phyloP scores from a whole-genome alignment of 1,284 basidiomycete genomes.

The Sanghuangporus baumii region DNA sequence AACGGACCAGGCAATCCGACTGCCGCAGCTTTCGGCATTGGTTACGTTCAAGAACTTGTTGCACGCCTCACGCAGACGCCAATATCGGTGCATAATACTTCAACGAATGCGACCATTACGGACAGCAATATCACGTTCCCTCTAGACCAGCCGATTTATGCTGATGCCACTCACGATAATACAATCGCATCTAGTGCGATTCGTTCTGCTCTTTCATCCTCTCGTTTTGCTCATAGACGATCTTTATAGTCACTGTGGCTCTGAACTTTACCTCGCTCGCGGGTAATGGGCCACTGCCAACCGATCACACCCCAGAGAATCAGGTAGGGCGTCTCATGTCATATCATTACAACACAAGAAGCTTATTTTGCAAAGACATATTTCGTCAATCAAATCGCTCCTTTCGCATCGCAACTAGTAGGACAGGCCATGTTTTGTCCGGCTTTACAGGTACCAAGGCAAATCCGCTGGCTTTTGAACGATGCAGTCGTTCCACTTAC shows the following conservation, averaged over 20 bases:
- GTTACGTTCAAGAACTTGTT: conserved; percentile 80
- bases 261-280: conserved; percentile 60
- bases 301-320: conserved; percentile 50
- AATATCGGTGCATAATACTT: conserved; percentile 60
- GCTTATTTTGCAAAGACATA: conserved; percentile 33
- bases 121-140: conserved; percentile 65
- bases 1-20: conserved; percentile 45
- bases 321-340: conserved; percentile 30
- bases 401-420: conserved; percentile 54
- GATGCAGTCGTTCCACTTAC: conserved; percentile 61
- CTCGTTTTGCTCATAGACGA: not conserved
- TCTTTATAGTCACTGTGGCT: conserved; percentile 42
- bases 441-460: conserved; percentile 27
- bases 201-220: not conserved
- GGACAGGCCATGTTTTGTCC: conserved; percentile 56
- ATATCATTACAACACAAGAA: not conserved
- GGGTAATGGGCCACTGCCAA: conserved; percentile 47
- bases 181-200: conserved; percentile 35
- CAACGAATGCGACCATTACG: conserved; percentile 75
- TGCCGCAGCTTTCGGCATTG: conserved; percentile 64
- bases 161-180: conserved; percentile 80
- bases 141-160: conserved; percentile 57
- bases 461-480: conserved; percentile 52
- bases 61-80: conserved; percentile 62
- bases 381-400: conserved; percentile 38